phyloP scores from a whole-genome alignment of 768 basidiomycete genomes.

The Phlegmacium glaucopus region DNA sequence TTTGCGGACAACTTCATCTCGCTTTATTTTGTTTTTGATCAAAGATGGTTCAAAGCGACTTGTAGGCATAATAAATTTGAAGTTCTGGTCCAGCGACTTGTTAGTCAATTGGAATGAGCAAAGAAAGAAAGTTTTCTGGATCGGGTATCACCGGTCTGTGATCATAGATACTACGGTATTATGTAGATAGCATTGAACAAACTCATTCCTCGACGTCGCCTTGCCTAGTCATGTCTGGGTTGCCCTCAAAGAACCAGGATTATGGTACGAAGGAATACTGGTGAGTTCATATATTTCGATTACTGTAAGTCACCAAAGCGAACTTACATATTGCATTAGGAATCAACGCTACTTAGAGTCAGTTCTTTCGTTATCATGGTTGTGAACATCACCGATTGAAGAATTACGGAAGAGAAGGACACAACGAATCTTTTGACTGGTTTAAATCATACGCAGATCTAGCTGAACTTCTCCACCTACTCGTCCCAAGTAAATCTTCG shows the following conservation, averaged over 20 bases:
- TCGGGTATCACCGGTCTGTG: no score
- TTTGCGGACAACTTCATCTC: constrained; percentile 74
- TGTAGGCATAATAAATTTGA: constrained; percentile 44
- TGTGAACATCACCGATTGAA: constrained; percentile 2
- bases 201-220: background rate
- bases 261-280: constrained; percentile 71
- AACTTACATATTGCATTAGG: constrained; percentile 39
- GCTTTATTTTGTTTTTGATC: constrained; percentile 87
- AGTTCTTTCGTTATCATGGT: constrained; percentile 16
- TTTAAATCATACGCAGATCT: constrained; percentile 81
- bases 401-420: constrained; percentile 43
- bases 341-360: constrained; percentile 68
- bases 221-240: constrained; percentile 20
- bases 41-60: constrained; percentile 57
- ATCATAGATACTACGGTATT: no score
- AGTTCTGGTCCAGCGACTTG: no score
- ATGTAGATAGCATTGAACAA: no score
- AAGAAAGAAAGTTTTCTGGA: background rate
- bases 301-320: background rate
- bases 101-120: constrained; percentile 1
- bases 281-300: constrained; percentile 31
- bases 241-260: constrained; percentile 65
- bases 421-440: constrained; percentile 75
- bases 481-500: constrained; percentile 59
- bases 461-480: constrained; percentile 52